Evolutionary conservation across 2,329 filamentous ascomycete species (phyloP).

Genomic region (Ceratocystis alfenasii): DNA sequence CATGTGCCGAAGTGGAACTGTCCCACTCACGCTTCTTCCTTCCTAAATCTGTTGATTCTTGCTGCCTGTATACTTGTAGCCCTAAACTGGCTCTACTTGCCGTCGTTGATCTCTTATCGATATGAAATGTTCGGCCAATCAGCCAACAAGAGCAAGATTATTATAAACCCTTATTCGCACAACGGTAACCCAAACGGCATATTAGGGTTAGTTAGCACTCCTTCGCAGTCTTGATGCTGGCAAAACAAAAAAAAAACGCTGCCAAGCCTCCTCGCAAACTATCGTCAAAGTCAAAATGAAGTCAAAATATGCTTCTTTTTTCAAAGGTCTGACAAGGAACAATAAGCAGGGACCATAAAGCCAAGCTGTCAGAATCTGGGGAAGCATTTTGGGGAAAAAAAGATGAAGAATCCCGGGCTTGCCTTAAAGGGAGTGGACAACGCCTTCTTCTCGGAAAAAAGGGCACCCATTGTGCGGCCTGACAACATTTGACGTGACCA

Average conservation of each 20-base stretch:
- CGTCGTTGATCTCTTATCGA: not conserved
- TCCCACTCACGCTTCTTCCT: not conserved
- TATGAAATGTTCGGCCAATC: not conserved
- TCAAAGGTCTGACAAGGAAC: not conserved
- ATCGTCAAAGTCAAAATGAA: not conserved
- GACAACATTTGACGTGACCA: not conserved
- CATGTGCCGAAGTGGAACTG: not conserved
- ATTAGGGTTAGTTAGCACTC: not conserved
- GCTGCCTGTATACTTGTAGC: not conserved
- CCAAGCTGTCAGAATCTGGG: constrained; percentile 1
- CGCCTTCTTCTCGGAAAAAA: not conserved
- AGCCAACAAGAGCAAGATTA: too few relatives aligned
- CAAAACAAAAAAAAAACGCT: not conserved
- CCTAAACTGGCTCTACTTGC: not conserved
- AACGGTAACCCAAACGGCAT: accelerated
- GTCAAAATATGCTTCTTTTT: constrained; percentile 7
- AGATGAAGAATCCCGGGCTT: not conserved
- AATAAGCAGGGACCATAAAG: not conserved
- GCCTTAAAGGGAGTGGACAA: not conserved
- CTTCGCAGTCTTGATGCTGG: not conserved
- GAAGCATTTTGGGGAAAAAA: not conserved
- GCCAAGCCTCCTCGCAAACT: not conserved
- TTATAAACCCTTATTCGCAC: not conserved
- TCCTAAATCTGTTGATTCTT: not conserved
- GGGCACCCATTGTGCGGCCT: not conserved